Conservation (phyloP, 192 early-diverging fungal genomes). For the Umbelopsis sp. region DNA sequence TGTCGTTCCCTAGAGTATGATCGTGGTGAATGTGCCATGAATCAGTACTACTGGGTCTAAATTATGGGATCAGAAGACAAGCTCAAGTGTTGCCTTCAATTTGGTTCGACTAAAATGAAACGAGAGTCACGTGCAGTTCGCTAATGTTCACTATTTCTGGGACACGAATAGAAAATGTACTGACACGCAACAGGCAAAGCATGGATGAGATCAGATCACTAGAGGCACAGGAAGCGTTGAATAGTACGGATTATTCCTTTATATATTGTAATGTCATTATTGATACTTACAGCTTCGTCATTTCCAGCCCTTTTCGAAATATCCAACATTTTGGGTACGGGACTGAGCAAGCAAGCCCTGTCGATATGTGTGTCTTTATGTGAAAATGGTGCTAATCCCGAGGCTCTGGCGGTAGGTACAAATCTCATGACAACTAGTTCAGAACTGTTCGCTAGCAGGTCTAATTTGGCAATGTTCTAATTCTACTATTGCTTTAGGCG, state of each 20-base stretch:
- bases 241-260: neutral
- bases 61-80: neutral
- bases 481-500: neutral
- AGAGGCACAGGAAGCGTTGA: slow-evolving; percentile 7
- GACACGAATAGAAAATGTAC: too few species aligned
- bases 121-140: neutral
- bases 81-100: neutral
- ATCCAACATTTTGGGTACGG: slow-evolving; percentile 10
- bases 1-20: neutral
- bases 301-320: slow-evolving; percentile 18
- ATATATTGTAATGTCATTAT: too few species aligned
- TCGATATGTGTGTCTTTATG: slow-evolving; percentile 20
- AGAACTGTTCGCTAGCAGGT: neutral
- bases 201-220: slow-evolving; percentile 9
- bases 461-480: neutral
- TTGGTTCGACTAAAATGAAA: too few species aligned
- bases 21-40: neutral
- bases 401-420: slow-evolving; percentile 21
- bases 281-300: neutral
- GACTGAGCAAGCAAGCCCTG: slow-evolving; percentile 12
- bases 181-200: too few species aligned
- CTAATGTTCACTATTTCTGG: too few species aligned
- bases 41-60: neutral
- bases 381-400: slow-evolving; percentile 27
- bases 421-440: too few species aligned